Evolutionary conservation across 139 green algal genomes (phyloP), one percentile per base, ranked within the genome.

Genomic region (Monoraphidium neglectum): DNA sequence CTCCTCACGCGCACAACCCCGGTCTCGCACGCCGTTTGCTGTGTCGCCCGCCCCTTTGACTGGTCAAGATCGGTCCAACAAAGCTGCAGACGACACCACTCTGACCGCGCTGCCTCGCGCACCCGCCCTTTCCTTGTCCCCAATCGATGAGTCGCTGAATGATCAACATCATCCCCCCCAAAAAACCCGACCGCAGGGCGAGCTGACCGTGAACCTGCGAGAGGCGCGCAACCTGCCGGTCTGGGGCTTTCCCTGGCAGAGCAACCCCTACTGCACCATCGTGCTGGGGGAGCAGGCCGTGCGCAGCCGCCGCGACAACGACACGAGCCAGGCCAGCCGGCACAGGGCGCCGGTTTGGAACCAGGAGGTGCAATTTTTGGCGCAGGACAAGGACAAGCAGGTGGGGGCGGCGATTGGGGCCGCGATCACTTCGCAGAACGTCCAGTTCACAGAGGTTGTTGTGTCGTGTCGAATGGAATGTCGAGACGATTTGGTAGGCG

Each of bases 301-400:
- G n/a, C 77, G 79, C 60, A 91, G 80, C 53, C 81, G 92, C 24
- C 77, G 87, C 0, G 93, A 98, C 57, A 87, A 87, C 61, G 94
- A 95, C 70, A 98, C 94, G 32, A 87, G 76, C 63, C 82, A 88
- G 38, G 68, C 81, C 18, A 90, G 91, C 60, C 74, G 76, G 49
- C 92, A 97, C 83, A 79, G 92, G 4, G 82, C 85, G 2, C 94
- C 93, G 10, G 87, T 95, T 28, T 98, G 94, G 94, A 97, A 98
- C 84, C 93, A 97, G 88, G 92, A 95, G 81, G 92, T 95, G 77
- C 90, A 98, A 83, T 96, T 98, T 62, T 83, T 98, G 77, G 94
- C 97, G 68, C 89, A 97, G 62, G 90, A 97, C 83, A 78, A 85
- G 0, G 49, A 77, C 0, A 78, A 43, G 4, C 92, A 96, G 92